Base-by-base conservation (phyloP, 306 rosid genomes). In the Oxytropis ochrocephala region DNA sequence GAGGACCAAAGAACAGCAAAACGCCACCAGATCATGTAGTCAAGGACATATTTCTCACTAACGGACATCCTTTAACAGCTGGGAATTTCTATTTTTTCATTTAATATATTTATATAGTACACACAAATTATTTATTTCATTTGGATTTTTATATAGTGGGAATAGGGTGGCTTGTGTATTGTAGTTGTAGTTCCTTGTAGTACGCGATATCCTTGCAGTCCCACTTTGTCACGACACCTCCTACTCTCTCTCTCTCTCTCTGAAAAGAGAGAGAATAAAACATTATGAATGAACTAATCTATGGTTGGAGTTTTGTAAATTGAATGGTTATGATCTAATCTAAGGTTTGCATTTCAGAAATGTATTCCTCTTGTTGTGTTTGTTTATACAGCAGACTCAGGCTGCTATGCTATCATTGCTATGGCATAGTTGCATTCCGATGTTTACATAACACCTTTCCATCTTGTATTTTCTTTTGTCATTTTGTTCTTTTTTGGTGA, bases 141-240 rank as follows among this genome's bases (percentile, higher is more conserved):
- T 33, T 16, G 62, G 54, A 3, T 42, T 55, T 54, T 46, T 47
- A 46, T 48, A 36, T 63, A 36, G 55, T 47, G 52, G 70, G 48
- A 65, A 57, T 56, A 65, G 49, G 66, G 58, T 42, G 59, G 60
- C 44, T 38, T 74, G 55, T 38, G 43, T 43, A 14, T 7, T 39
- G 16, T 51, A 57, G 85, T 66, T 5, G 6, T 5, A 38, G 82
- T 73, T 82, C 83, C 84, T 83, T 85, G 89, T 72, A 60, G 73
- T 30, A 42, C 51, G 77, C 47, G 84, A 61, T 27, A 61, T 27
- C 68, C 58, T 76, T 79, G 79, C 83, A 77, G 79, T 54, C 58
- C 88, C 80, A 81, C 78, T 49, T 68, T 55, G 65, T 75, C 89
- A 91, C 89, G 89, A 78, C 85, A 88, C 75, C 72, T 79, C 77